Evolutionary conservation across 2,329 filamentous ascomycete species (phyloP).

Genomic region (Epichloe coenophiala): DNA sequence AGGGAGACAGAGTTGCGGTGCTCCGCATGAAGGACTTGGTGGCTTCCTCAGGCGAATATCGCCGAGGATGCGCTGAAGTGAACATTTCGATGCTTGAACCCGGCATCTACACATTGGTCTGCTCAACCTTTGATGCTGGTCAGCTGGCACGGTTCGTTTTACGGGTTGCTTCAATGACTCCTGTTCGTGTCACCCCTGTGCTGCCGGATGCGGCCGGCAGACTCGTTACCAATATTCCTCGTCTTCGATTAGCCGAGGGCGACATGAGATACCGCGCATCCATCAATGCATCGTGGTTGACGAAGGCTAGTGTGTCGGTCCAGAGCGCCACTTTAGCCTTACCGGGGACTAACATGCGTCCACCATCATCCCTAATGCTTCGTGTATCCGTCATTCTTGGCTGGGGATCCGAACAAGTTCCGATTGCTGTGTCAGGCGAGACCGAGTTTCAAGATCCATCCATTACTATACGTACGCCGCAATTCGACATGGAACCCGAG

Average conservation of each 20-base stretch:
- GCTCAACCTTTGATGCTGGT: conserved; percentile 76
- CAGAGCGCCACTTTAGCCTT: conserved; percentile 16
- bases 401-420: conserved; percentile 51
- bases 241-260: conserved; percentile 36
- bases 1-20: conserved; percentile 55
- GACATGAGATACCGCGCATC: conserved; percentile 26
- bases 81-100: conserved; percentile 46
- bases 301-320: conserved; percentile 32
- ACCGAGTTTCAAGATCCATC: conserved; percentile 61
- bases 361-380: conserved; percentile 40
- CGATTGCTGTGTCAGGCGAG: conserved; percentile 53
- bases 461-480: conserved; percentile 52
- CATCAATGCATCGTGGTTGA: conserved; percentile 35
- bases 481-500: conserved; percentile 62
- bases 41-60: conserved; percentile 77
- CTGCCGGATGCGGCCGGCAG: conserved; percentile 64
- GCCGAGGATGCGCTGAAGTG: conserved; percentile 61
- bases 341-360: conserved; percentile 9
- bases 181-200: conserved; percentile 45
- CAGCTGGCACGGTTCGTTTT: conserved; percentile 65
- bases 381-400: conserved; percentile 62
- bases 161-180: conserved; percentile 51
- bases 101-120: conserved; percentile 76
- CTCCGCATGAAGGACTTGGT: conserved; percentile 67
- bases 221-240: conserved; percentile 45